phyloP scores from a whole-genome alignment of 176 grass and related monocot genomes.

The Phoenix roebelenii region DNA sequence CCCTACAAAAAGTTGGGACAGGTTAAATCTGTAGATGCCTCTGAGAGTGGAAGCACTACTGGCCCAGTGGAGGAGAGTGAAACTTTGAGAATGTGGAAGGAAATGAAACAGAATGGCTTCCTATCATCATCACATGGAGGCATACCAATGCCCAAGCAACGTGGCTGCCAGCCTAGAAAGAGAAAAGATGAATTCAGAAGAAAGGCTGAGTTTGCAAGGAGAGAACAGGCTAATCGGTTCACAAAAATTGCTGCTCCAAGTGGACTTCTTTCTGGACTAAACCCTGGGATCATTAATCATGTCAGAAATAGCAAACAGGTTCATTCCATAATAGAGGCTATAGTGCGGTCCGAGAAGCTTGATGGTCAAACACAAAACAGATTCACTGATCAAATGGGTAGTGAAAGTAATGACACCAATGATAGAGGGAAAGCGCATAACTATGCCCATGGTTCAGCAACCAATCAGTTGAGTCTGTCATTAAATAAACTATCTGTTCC shows the following conservation, averaged over 20 bases:
- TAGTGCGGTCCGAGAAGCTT: slow-evolving; percentile 63
- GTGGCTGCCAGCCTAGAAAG: slow-evolving; percentile 40
- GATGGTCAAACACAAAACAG: slow-evolving; percentile 24
- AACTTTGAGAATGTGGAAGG: slow-evolving; percentile 67
- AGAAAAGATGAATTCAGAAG: slow-evolving; percentile 49
- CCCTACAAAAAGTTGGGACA: slow-evolving; percentile 67
- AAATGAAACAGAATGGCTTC: slow-evolving; percentile 99
- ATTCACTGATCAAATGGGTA: slow-evolving; percentile 1
- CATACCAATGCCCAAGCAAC: slow-evolving; percentile 38
- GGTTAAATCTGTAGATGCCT: slow-evolving; percentile 39
- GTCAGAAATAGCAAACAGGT: slow-evolving; percentile 98
- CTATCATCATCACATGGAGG: slow-evolving; percentile 68
- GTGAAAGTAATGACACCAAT: slow-evolving; percentile 1
- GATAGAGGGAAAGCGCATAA: slow-evolving; percentile 12
- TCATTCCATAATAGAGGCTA: slow-evolving; percentile 89
- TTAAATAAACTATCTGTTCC: neutral
- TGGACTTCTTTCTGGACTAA: slow-evolving; percentile 83
- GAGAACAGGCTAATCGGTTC: slow-evolving; percentile 47
- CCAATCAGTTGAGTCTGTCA: neutral
- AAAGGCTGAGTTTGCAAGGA: slow-evolving; percentile 32
- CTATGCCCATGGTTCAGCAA: neutral
- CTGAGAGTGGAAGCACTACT: slow-evolving; percentile 75
- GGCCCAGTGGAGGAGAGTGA: slow-evolving; percentile 49
- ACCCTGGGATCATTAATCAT: slow-evolving; percentile 98
- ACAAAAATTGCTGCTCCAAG: slow-evolving; percentile 80